phyloP scores from a whole-genome alignment of 2,329 filamentous ascomycete species.

The Trichoderma koningiopsis region DNA sequence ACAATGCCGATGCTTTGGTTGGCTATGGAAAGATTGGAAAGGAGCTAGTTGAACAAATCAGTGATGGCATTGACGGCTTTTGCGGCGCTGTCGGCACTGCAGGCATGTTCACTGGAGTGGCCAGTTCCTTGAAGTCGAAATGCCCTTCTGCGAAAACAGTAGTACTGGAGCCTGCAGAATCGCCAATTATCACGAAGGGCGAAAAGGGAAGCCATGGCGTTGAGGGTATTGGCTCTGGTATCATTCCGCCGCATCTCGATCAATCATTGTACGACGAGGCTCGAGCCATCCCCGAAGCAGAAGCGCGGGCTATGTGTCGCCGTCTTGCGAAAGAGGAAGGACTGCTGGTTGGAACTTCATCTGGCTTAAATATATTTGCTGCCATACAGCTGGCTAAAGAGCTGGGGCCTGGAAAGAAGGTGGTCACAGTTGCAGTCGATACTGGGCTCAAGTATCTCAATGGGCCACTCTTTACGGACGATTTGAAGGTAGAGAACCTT shows the following conservation, averaged over 20 bases:
- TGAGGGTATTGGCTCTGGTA: not conserved
- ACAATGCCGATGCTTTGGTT: conserved; percentile 24
- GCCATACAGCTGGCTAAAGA: conserved; percentile 2
- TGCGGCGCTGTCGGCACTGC: conserved; percentile 27
- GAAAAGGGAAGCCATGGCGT: not conserved
- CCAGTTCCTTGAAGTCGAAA: not conserved
- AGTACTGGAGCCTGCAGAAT: not conserved
- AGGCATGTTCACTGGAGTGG: conserved; percentile 26
- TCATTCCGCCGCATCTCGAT: conserved; percentile 1
- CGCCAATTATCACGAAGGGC: not conserved
- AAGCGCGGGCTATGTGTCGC: conserved; percentile 5
- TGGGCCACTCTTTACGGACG: not conserved
- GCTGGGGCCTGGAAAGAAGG: not conserved
- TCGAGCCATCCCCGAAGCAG: not conserved
- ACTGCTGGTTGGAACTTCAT: conserved; percentile 1
- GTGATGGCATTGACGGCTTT: conserved; percentile 24
- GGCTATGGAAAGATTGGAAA: conserved; percentile 25
- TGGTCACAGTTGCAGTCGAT: conserved; percentile 1
- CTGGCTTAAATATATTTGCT: not conserved
- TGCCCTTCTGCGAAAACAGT: not conserved
- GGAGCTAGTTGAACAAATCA: conserved; percentile 22
- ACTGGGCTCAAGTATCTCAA: conserved; percentile 17
- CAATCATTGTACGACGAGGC: not conserved
- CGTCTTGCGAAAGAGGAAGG: conserved; percentile 3
- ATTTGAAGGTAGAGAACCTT: not conserved